These are phyloP conservation scores for Oropetium thomaeum DNA, from an alignment of 176 grass and related monocot genomes.

Conservation along the genomic window DNA sequence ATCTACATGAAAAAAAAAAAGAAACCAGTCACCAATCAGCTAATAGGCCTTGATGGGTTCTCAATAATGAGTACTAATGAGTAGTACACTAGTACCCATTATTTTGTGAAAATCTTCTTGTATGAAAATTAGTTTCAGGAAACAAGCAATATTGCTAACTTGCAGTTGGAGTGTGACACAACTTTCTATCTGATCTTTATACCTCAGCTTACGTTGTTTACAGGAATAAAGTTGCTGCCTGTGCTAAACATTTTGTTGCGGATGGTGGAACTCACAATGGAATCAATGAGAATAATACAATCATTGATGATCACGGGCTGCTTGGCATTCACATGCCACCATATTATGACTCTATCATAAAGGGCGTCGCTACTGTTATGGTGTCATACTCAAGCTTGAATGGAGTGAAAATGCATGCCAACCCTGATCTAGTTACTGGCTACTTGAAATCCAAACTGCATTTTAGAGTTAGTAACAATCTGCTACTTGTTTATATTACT, in stretches of 20 bases:
- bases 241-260: conserved; percentile 92
- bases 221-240: conserved; percentile 93
- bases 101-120: background rate
- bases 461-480: conserved; percentile 62
- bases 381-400: conserved; percentile 98
- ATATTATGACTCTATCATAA: conserved; percentile 80
- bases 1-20: background rate
- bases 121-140: background rate
- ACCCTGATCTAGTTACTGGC: conserved; percentile 70
- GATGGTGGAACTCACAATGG: conserved; percentile 94
- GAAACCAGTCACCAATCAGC: background rate
- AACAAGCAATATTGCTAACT: background rate
- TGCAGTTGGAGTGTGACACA: background rate
- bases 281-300: conserved; percentile 96
- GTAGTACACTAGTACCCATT: background rate
- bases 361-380: conserved; percentile 93
- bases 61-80: background rate
- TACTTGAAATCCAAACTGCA: conserved; percentile 82
- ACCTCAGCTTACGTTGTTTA: conserved; percentile 37
- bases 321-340: conserved; percentile 95
- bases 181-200: conserved; percentile 24
- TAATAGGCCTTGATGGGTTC: conserved; percentile 12
- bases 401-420: conserved; percentile 91
- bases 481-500: conserved; percentile 29
- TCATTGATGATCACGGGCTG: conserved; percentile 65